Base-by-base conservation (phyloP, 2,329 filamentous ascomycete genomes). In the Didymella sp. region DNA sequence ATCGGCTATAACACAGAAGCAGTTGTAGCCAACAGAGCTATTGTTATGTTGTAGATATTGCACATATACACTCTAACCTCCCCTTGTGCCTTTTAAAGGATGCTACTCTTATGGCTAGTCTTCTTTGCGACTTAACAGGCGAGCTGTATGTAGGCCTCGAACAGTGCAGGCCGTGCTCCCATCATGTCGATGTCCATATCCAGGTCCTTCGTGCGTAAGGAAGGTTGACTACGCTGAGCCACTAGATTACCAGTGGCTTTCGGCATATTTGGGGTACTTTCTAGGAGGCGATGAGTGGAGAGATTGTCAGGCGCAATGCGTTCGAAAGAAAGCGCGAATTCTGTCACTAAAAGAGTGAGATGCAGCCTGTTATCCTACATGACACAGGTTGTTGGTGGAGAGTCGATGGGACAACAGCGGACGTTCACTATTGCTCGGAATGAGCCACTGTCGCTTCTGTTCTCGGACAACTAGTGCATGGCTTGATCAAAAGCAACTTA, bases 91-190 rank as follows among this genome's bases (percentile, higher is more conserved):
- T n/a, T n/a, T n/a, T n/a, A n/a, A n/a, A n/a, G n/a, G n/a, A n/a
- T n/a, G n/a, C n/a, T n/a, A n/a, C n/a, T n/a, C n/a, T n/a, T n/a
- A n/a, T n/a, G n/a, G n/a, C n/a, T n/a, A n/a, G n/a, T n/a, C n/a
- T n/a, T n/a, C n/a, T n/a, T n/a, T n/a, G n/a, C n/a, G n/a, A n/a
- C n/a, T n/a, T n/a, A n/a, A n/a, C n/a, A n/a, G n/a, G n/a, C n/a
- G n/a, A n/a, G n/a, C n/a, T n/a, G 80, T 0, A 80, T 84, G 60
- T 83, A 84, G 11, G 83, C 75, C 30, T 69, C 70, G 43, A 69
- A 71, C 9, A 81, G 72, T 6, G 70, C 59, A 7, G 78, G 73
- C 49, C 76, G 71, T 46, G 81, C 77, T 12, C 79, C 80, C 5
- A 82, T 58, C 35, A 78, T 64, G 40, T 82, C 80, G 2, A 82